These are phyloP conservation scores for Globisporangium viniferum DNA, from an alignment of 352 stramenopile genomes.

Conservation along the genomic window DNA sequence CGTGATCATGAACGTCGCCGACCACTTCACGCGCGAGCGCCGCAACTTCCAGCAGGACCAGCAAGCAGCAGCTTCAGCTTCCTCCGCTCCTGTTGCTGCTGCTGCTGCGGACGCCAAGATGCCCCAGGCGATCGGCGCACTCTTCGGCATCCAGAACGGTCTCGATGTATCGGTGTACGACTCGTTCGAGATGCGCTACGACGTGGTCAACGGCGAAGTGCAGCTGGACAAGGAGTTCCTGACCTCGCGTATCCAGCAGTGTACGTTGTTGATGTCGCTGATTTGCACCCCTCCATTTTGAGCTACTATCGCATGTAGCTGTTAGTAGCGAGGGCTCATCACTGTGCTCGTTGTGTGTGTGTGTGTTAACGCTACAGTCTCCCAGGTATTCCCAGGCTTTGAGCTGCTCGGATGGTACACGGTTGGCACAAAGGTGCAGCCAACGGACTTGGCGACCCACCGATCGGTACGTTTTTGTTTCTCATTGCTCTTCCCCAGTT, in stretches of 20 bases:
- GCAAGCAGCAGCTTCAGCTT: not conserved
- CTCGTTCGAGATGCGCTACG: conserved; percentile 88
- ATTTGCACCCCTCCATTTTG: not conserved
- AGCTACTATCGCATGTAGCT: not conserved
- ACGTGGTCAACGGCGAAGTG: conserved; percentile 47
- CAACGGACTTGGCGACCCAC: conserved; percentile 76
- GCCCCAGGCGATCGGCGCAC: conserved; percentile 77
- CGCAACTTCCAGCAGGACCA: conserved; percentile 44
- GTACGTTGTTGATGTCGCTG: conserved; percentile 27
- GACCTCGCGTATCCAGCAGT: conserved; percentile 75
- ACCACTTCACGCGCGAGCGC: conserved; percentile 92
- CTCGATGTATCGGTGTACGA: conserved; percentile 81
- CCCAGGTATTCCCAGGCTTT: conserved; percentile 84
- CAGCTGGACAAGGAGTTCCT: conserved; percentile 85
- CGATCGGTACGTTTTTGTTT: conserved; percentile 38
- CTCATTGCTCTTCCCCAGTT: not conserved
- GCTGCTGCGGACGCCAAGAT: conserved; percentile 32
- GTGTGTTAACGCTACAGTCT: conserved; percentile 31
- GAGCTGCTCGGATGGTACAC: conserved; percentile 90
- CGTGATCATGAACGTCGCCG: conserved; percentile 92
- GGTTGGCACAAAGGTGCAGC: conserved; percentile 60
- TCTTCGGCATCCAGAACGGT: conserved; percentile 91
- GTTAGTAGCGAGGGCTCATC: not conserved
- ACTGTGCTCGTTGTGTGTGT: not conserved
- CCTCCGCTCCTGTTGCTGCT: not conserved